Evolutionary conservation across 176 grass and related monocot genomes (phyloP), one percentile per base, ranked within the genome.

Genomic region (Avena sativa): DNA sequence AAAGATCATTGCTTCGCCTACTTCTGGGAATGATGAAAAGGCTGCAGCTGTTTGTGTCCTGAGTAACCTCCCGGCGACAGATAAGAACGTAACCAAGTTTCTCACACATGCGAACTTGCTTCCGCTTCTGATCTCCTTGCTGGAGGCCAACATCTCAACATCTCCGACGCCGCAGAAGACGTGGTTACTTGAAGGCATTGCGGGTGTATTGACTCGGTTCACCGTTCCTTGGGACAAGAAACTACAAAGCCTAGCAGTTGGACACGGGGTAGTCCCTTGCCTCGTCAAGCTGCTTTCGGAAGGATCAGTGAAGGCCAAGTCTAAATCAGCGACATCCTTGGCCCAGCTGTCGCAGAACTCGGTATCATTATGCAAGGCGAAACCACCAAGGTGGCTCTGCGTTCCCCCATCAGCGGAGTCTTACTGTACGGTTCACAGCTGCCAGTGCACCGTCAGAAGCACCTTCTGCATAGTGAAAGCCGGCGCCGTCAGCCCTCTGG

Each of bases 381-480:
- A 92, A 79, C 63, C 73, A 1, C 63, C 88, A 19, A 93, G 88
- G 89, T 92, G 93, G 86, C 64, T 98, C 0, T 95, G 91, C 23
- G 84, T 98, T 46, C 59, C 90, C 66, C 81, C 91, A 32, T 92
- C 93, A 46, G 86, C 90, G 5, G 93, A 95, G 70, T 89, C 84
- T 60, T 85, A 92, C 66, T 98, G 95, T 17, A 86, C 87, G 44
- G 87, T 95, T 71, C 95, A 98, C n/a, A 87, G 69, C 25, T 83
- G 34, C 17, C 81, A 86, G 17, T 98, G 95, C 79, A 93, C 86
- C 0, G 81, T 93, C 6, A 98, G 86, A 21, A 95, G 60, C 84
- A 95, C 91, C 9, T 98, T 98, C 52, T 98, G 95, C 81, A 44
- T 98, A 48, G 87, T 93, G 56, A 98, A 98, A 86, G 86, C 93